Conservation (phyloP, 2,329 filamentous ascomycete species). For the Hawksworthiomyces lignivorus region DNA sequence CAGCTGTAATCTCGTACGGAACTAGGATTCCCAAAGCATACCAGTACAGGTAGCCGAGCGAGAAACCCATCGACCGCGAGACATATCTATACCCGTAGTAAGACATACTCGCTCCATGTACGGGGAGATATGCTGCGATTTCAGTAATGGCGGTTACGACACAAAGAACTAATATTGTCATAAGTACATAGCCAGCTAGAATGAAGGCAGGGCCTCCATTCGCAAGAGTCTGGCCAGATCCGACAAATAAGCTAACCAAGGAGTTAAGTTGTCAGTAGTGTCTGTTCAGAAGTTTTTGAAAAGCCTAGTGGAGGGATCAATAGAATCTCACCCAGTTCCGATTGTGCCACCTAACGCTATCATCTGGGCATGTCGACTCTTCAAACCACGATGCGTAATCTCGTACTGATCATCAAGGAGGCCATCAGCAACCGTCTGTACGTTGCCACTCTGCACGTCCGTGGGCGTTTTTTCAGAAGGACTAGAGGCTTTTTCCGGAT, state of each 20-base stretch:
- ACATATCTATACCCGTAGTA: conserved; percentile 39
- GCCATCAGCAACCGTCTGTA: too few species aligned
- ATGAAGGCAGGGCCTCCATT: conserved; percentile 16
- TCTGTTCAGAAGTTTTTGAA: too few species aligned
- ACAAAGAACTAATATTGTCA: conserved; percentile 26
- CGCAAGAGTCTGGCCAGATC: conserved; percentile 8
- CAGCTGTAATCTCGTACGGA: conserved; percentile 42
- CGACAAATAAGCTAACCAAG: conserved; percentile 14
- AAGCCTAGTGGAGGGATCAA: too few species aligned
- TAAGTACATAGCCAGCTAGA: conserved; percentile 27
- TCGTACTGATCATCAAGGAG: too few species aligned
- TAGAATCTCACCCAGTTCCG: conserved; percentile 39
- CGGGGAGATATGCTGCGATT: conserved; percentile 53
- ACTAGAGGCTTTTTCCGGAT: too few species aligned
- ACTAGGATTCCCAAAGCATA: conserved; percentile 41
- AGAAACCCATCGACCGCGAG: conserved; percentile 37
- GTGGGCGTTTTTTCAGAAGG: too few species aligned
- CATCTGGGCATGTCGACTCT: conserved; percentile 44
- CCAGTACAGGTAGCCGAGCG: conserved; percentile 43
- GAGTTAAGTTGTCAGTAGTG: too few species aligned
- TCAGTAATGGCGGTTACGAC: conserved; percentile 38
- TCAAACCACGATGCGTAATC: too few species aligned
- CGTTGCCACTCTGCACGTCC: too few species aligned
- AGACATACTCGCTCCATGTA: conserved; percentile 42
- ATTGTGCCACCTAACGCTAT: conserved; percentile 38